Conservation (phyloP, 768 basidiomycete species). For the Tricholoma matsutake region DNA sequence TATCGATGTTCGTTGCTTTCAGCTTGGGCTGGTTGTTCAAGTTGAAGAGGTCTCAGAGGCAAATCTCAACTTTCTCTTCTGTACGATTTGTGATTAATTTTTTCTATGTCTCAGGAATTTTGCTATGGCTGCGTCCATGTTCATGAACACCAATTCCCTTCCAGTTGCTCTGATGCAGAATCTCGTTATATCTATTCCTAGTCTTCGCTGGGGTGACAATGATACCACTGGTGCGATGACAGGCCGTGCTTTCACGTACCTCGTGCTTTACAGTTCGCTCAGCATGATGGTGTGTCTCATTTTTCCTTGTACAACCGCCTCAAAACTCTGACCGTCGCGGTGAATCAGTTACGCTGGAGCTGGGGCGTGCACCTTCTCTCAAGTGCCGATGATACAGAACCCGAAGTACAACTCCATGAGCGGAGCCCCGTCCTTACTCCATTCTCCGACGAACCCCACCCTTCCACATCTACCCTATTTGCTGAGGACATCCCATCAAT, state of each 20-base stretch:
- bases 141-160: conserved; percentile 94
- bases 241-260: conserved; percentile 84
- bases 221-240: conserved; percentile 89
- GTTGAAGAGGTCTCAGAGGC: conserved; percentile 77
- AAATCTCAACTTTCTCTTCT: conserved; percentile 15
- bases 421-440: conserved; percentile 8
- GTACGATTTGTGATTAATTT: not conserved
- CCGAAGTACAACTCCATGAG: not conserved
- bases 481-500: not conserved
- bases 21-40: conserved; percentile 58
- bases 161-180: conserved; percentile 94
- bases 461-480: not conserved
- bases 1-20: conserved; percentile 71
- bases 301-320: not conserved
- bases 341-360: conserved; percentile 79
- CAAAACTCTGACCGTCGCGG: not conserved
- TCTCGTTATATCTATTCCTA: conserved; percentile 78
- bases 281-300: conserved; percentile 76
- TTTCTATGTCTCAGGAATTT: conserved; percentile 51
- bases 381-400: conserved; percentile 10
- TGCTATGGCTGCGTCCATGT: conserved; percentile 79
- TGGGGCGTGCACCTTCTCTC: conserved; percentile 29
- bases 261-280: conserved; percentile 90
- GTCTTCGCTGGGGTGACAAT: conserved; percentile 75
- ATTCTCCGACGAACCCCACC: conserved; percentile 2